Conservation (phyloP, 148 eudicot genomes). For the Salicornia ramosissima region DNA sequence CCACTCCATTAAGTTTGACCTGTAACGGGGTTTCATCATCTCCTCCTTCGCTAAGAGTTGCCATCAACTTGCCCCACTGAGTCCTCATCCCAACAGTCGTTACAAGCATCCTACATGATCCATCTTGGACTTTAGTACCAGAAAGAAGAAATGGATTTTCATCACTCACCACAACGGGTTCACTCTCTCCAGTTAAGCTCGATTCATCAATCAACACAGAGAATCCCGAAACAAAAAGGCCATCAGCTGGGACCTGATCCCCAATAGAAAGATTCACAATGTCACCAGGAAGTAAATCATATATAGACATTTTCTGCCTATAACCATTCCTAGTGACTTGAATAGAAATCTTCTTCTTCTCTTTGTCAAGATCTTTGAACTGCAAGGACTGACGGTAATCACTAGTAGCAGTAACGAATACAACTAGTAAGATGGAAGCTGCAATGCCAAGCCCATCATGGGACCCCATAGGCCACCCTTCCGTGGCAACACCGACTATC, state of each 20-base stretch:
- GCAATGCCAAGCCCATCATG: conserved; percentile 96
- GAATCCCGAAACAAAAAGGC: conserved; percentile 87
- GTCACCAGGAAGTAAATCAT: conserved; percentile 85
- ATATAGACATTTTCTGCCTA: conserved; percentile 81
- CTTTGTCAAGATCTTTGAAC: conserved; percentile 86
- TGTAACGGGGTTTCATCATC: conserved; percentile 95
- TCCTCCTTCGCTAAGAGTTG: conserved; percentile 96
- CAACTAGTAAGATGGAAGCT: conserved; percentile 84
- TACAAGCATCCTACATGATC: conserved; percentile 89
- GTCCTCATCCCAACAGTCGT: conserved; percentile 99
- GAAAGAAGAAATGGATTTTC: conserved; percentile 83
- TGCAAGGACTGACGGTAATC: conserved; percentile 92
- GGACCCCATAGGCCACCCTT: conserved; percentile 95
- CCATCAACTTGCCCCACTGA: conserved; percentile 97
- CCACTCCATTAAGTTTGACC: conserved; percentile 95
- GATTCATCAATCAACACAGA: conserved; percentile 86
- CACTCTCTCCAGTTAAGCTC: conserved; percentile 95
- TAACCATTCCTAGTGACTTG: conserved; percentile 87
- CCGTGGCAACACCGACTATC: conserved; percentile 81
- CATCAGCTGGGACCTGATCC: conserved; percentile 99
- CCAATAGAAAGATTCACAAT: conserved; percentile 90
- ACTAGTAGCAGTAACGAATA: conserved; percentile 90
- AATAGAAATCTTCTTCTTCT: conserved; percentile 81
- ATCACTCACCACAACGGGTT: conserved; percentile 66
- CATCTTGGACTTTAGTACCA: conserved; percentile 96